Evolutionary conservation across 2,329 filamentous ascomycete genomes (phyloP).

Genomic region (Verticillium albo-atrum): DNA sequence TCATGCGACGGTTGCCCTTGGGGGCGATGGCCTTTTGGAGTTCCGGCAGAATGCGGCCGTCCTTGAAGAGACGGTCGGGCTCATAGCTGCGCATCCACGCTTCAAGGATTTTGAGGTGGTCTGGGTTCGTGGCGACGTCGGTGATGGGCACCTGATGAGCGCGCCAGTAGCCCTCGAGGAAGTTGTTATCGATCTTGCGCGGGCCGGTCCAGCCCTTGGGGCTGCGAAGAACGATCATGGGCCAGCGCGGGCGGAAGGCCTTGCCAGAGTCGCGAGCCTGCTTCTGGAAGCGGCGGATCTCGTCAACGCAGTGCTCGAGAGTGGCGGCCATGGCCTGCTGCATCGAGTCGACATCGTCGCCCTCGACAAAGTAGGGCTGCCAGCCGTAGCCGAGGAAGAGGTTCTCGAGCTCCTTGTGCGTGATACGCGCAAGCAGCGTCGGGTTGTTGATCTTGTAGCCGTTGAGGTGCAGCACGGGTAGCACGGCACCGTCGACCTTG

Average conservation of each 20-base stretch:
- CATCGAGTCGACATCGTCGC: slow-evolving; percentile 68
- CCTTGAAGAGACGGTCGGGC: slow-evolving; percentile 65
- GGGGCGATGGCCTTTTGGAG: slow-evolving; percentile 59
- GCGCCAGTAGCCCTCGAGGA: slow-evolving; percentile 73
- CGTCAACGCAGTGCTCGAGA: slow-evolving; percentile 64
- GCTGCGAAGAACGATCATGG: slow-evolving; percentile 72
- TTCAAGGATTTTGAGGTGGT: slow-evolving; percentile 65
- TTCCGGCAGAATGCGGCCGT: slow-evolving; percentile 59
- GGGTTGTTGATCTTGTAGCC: slow-evolving; percentile 86
- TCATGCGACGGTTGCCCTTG: slow-evolving; percentile 64
- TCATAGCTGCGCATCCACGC: slow-evolving; percentile 74
- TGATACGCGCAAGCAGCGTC: slow-evolving; percentile 67
- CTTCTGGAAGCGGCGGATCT: slow-evolving; percentile 67
- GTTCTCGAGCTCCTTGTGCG: slow-evolving; percentile 65
- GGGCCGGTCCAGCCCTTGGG: slow-evolving; percentile 80
- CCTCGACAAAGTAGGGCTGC: slow-evolving; percentile 77
- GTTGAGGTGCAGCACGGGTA: slow-evolving; percentile 74
- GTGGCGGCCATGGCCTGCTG: slow-evolving; percentile 79
- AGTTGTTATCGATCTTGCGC: slow-evolving; percentile 65
- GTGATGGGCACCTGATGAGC: slow-evolving; percentile 74
- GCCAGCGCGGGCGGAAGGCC: slow-evolving; percentile 68
- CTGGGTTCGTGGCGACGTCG: slow-evolving; percentile 60
- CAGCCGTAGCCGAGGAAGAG: slow-evolving; percentile 74
- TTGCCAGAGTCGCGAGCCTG: slow-evolving; percentile 66
- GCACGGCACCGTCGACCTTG: slow-evolving; percentile 70